These are phyloP conservation scores for Candida namnaoensis DNA, from an alignment of 805 yeast species.

Conservation along the genomic window DNA sequence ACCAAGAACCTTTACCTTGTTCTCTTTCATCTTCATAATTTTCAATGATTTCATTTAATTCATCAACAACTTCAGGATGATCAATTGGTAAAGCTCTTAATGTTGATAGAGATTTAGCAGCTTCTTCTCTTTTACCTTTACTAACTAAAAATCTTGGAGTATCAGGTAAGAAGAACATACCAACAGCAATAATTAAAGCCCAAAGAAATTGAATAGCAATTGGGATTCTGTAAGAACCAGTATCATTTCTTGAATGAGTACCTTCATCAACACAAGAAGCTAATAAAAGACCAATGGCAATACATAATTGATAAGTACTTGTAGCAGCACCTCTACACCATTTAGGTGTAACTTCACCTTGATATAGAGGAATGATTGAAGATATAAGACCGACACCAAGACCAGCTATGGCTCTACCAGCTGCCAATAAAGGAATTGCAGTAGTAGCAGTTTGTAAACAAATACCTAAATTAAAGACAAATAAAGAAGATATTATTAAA, in stretches of 20 bases:
- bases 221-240: slow-evolving; percentile 67
- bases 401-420: slow-evolving; percentile 69
- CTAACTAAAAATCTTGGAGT: slow-evolving; percentile 65
- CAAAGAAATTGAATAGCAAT: slow-evolving; percentile 65
- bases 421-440: slow-evolving; percentile 40
- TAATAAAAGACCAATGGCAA: slow-evolving; percentile 63
- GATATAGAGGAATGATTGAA: slow-evolving; percentile 66
- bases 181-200: slow-evolving; percentile 52
- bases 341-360: slow-evolving; percentile 73
- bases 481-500: slow-evolving; percentile 31
- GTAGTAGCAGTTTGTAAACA: slow-evolving; percentile 38
- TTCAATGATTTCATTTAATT: slow-evolving; percentile 38
- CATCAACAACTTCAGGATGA: slow-evolving; percentile 35
- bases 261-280: slow-evolving; percentile 70
- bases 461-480: slow-evolving; percentile 45
- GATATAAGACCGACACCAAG: slow-evolving; percentile 68
- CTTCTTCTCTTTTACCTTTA: slow-evolving; percentile 46
- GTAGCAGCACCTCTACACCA: slow-evolving; percentile 76
- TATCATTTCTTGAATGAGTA: slow-evolving; percentile 40
- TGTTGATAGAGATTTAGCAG: slow-evolving; percentile 44
- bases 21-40: slow-evolving; percentile 35
- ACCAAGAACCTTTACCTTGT: slow-evolving; percentile 17
- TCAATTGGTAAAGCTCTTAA: slow-evolving; percentile 41
- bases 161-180: slow-evolving; percentile 66
- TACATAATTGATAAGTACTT: slow-evolving; percentile 65